A percentile compares a stretch with the other conserved stretches of the same genome.
Evolutionary conservation across 108 stramenopile species (phyloP).

Genomic region (Discostella stelligeroides): DNA sequence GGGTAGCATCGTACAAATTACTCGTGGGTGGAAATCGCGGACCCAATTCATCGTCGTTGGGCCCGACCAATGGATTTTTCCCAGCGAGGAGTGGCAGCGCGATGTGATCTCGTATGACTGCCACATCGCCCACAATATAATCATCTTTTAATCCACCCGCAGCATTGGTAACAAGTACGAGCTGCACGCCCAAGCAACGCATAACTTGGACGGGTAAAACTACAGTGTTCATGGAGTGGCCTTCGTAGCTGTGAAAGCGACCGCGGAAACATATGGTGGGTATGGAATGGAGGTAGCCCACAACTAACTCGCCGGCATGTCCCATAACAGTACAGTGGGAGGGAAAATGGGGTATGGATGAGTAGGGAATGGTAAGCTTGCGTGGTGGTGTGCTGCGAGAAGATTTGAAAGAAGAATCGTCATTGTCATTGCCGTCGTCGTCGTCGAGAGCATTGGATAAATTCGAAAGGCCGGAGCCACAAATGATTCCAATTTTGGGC

Average conservation of each 20-base stretch:
- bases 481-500: conserved; percentile 84
- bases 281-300: conserved; percentile 66
- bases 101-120: conserved; percentile 86
- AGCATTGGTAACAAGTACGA: conserved; percentile 91
- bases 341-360: conserved; percentile 88
- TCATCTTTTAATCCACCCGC: conserved; percentile 85
- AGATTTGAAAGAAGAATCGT: too few species aligned
- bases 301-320: conserved; percentile 89
- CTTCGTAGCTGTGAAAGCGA: conserved; percentile 94
- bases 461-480: conserved; percentile 88
- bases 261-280: conserved; percentile 88
- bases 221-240: conserved; percentile 85
- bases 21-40: conserved; percentile 87
- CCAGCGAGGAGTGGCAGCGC: conserved; percentile 85
- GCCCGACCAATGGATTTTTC: conserved; percentile 88
- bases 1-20: conserved; percentile 66
- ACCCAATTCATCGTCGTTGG: conserved; percentile 87
- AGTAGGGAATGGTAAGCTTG: conserved; percentile 62
- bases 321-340: conserved; percentile 80
- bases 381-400: conserved; percentile 10
- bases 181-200: conserved; percentile 78
- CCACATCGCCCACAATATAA: conserved; percentile 88
- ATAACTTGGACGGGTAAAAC: conserved; percentile 83
- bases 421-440: background rate
- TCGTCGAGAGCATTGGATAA: conserved; percentile 69